Conservation (phyloP, 1,139 yeast genomes). For the Nakaseomyces nivariensis region DNA sequence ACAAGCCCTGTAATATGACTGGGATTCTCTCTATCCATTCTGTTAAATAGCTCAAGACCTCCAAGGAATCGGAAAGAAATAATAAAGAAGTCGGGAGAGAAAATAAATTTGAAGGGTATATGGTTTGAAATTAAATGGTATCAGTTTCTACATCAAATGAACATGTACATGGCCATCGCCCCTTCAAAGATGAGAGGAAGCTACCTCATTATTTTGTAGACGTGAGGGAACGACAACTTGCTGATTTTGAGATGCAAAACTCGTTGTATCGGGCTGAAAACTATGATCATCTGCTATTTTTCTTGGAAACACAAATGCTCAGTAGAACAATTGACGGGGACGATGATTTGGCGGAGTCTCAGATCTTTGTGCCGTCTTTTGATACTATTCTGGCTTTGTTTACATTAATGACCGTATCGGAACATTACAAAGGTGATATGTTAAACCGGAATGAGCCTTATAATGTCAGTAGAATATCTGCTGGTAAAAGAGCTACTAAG, state of each 20-base stretch:
- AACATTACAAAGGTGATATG: constrained; percentile 14
- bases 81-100: not conserved
- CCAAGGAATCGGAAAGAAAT: no score
- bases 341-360: not conserved
- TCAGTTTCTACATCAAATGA: not conserved
- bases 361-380: constrained; percentile 19
- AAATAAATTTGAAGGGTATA: not conserved
- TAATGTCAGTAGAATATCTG: constrained; percentile 14
- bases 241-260: constrained; percentile 22
- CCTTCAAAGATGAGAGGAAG: not conserved
- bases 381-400: constrained; percentile 22
- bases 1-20: no score
- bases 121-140: not conserved
- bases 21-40: no score
- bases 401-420: constrained; percentile 21
- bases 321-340: not conserved
- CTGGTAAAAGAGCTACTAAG: constrained; percentile 17
- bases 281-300: constrained; percentile 20
- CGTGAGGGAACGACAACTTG: constrained; percentile 14
- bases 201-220: constrained; percentile 22
- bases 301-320: constrained; percentile 17
- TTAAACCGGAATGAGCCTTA: constrained; percentile 21
- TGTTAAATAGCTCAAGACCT: no score
- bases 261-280: constrained; percentile 22
- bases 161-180: not conserved